Evolutionary conservation across 2,329 filamentous ascomycete species (phyloP).

Genomic region (Acarospora socialis): DNA sequence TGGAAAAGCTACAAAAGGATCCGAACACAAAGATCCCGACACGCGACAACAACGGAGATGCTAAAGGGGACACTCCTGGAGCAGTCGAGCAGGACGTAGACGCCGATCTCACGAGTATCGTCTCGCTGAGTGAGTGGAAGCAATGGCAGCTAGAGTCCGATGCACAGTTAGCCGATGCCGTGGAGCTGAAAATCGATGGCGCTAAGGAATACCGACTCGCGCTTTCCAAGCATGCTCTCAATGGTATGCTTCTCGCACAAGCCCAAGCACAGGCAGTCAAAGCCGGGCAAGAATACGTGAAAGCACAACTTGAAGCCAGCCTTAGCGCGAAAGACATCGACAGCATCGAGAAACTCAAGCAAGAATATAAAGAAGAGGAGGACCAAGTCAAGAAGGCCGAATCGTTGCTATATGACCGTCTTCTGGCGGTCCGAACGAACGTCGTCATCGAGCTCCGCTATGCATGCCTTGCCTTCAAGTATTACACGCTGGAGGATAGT

Average conservation of each 20-base stretch:
- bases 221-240: constrained; percentile 3
- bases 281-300: constrained; percentile 4
- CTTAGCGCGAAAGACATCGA: not conserved
- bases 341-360: not conserved
- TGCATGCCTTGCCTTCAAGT: constrained; percentile 1
- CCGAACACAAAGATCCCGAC: not conserved
- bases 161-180: constrained; percentile 2
- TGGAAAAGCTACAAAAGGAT: no score
- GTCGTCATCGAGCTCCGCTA: constrained; percentile 3
- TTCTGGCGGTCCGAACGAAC: constrained; percentile 2
- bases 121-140: constrained; percentile 1
- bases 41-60: not conserved
- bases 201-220: constrained; percentile 2
- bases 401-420: constrained; percentile 2
- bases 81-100: not conserved
- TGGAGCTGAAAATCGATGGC: not conserved
- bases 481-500: not conserved
- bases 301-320: constrained; percentile 1
- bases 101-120: not conserved
- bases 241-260: constrained; percentile 3
- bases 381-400: not conserved
- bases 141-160: constrained; percentile 4
- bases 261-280: constrained; percentile 2
- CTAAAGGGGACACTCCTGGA: not conserved
- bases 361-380: constrained; percentile 1